phyloP scores from a whole-genome alignment of 331 rosid genomes.

The Dryas integrifolia region DNA sequence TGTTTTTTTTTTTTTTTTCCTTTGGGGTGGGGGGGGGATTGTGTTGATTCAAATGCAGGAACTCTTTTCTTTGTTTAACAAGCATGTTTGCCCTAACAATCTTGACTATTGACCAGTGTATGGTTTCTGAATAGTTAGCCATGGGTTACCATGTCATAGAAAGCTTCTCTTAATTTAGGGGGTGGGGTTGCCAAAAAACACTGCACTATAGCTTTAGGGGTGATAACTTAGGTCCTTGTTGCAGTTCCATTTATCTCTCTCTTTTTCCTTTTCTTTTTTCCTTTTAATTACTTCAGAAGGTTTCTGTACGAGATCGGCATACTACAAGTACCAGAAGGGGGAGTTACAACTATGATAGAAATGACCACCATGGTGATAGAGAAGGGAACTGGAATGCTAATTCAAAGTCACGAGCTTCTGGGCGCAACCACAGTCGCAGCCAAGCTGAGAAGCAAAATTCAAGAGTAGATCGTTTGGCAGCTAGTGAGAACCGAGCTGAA shows the following conservation, averaged over 20 bases:
- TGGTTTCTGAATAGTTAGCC: slow-evolving; percentile 7
- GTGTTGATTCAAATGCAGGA: neutral
- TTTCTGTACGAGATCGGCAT: slow-evolving; percentile 70
- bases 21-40: neutral
- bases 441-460: slow-evolving; percentile 67
- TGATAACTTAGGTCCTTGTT: slow-evolving; percentile 11
- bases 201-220: neutral
- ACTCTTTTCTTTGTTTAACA: neutral
- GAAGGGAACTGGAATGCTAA: slow-evolving; percentile 83
- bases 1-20: neutral
- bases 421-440: slow-evolving; percentile 65
- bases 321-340: slow-evolving; percentile 73
- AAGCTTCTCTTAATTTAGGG: neutral
- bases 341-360: slow-evolving; percentile 67
- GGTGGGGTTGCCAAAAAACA: neutral
- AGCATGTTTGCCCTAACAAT: neutral
- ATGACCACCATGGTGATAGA: slow-evolving; percentile 77
- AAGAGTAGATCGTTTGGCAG: slow-evolving; percentile 61
- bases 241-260: slow-evolving; percentile 10
- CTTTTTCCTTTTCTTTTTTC: neutral
- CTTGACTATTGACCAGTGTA: neutral
- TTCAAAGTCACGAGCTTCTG: slow-evolving; percentile 67
- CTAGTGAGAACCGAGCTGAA: slow-evolving; percentile 66
- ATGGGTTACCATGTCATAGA: neutral
- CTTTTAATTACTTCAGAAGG: slow-evolving; percentile 56